Conservation (phyloP, 2,329 filamentous ascomycete species). For the Hypoxylon sp. region DNA sequence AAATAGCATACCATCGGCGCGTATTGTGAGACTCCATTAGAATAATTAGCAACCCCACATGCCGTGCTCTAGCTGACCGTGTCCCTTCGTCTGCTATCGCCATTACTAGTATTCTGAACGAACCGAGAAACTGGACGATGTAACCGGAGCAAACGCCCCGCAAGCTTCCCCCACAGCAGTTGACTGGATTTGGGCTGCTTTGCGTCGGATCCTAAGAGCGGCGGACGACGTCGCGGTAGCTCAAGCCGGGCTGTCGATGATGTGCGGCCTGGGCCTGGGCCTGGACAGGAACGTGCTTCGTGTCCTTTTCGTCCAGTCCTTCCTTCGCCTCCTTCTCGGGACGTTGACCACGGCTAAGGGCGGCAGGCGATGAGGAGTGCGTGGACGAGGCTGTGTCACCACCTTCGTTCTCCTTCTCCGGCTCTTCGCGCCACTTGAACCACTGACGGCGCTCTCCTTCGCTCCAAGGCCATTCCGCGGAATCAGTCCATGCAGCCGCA, state of each 20-base stretch:
- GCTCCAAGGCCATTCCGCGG: background rate
- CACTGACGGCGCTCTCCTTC: background rate
- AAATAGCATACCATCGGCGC: background rate
- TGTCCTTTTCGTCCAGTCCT: background rate
- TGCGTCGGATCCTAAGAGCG: background rate
- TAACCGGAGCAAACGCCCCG: background rate
- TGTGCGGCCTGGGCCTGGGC: background rate
- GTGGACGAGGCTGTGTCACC: background rate
- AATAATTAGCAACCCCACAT: background rate
- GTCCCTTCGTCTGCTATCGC: background rate
- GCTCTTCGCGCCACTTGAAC: background rate
- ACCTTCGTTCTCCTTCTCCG: background rate
- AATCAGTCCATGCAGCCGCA: background rate
- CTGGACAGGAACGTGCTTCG: background rate
- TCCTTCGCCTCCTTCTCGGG: background rate
- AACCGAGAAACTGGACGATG: background rate
- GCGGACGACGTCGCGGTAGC: background rate
- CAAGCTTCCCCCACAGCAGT: background rate
- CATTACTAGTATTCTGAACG: background rate
- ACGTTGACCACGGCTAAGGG: background rate
- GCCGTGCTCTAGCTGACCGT: background rate
- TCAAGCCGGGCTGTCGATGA: background rate
- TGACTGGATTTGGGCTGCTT: background rate
- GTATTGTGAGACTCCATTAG: background rate
- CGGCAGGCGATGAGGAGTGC: background rate